Conservation (phyloP, 441 rosid genomes). For the Lepidium campestre region DNA sequence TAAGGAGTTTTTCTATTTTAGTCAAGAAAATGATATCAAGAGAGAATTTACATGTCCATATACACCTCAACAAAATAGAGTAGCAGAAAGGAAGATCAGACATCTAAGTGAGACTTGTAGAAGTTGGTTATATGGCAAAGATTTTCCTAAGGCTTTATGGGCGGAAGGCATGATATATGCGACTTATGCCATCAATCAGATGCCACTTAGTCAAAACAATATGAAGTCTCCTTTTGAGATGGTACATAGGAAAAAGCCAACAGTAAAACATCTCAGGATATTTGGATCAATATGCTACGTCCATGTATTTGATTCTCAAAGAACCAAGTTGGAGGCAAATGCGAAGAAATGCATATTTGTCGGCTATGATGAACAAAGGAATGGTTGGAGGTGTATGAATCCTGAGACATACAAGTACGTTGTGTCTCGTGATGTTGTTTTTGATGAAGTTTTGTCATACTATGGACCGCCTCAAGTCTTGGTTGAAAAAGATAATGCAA, state of each 20-base stretch:
- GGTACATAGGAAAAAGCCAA: neutral
- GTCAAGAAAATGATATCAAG: neutral
- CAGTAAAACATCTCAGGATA: slow-evolving; percentile 9
- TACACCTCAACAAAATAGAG: neutral
- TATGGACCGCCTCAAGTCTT: neutral
- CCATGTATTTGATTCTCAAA: neutral
- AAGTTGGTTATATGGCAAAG: neutral
- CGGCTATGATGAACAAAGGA: neutral
- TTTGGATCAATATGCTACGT: neutral
- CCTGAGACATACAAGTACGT: neutral
- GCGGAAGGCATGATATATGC: slow-evolving; percentile 8
- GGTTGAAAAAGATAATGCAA: neutral
- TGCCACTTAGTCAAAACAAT: slow-evolving; percentile 5
- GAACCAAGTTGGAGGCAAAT: neutral
- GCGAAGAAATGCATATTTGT: slow-evolving; percentile 6
- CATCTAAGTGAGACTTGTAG: neutral
- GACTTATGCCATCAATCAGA: neutral
- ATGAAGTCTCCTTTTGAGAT: neutral
- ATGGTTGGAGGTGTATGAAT: slow-evolving; percentile 2
- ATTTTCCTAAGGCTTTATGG: slow-evolving; percentile 6
- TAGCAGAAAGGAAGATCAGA: slow-evolving; percentile 2
- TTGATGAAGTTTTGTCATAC: neutral
- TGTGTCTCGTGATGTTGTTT: neutral
- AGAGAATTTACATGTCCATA: neutral
- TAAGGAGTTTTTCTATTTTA: neutral